Conservation (phyloP, 352 stramenopile species). For the Pythium myriotylum region DNA sequence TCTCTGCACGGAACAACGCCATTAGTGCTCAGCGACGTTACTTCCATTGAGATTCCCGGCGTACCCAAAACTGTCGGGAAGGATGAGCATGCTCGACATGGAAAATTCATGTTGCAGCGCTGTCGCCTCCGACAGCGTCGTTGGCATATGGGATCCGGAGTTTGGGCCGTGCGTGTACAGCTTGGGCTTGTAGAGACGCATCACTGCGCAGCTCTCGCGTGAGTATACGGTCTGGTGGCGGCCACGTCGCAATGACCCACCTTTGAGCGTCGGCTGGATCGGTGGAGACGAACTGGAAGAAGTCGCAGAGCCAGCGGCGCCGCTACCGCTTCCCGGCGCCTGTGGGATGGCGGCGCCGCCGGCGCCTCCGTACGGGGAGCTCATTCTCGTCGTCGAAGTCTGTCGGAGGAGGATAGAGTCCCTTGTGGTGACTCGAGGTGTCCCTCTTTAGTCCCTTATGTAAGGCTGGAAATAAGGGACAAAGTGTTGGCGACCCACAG, state of each 20-base stretch:
- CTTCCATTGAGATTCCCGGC: too few relatives aligned
- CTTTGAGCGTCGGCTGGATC: conserved; percentile 82
- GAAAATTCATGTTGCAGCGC: conserved; percentile 78
- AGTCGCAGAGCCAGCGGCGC: not conserved
- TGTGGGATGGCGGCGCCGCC: conserved; percentile 17
- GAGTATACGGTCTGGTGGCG: not conserved
- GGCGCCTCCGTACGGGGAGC: conserved; percentile 21
- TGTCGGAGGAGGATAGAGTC: not conserved
- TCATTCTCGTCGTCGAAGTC: conserved; percentile 22
- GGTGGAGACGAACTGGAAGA: conserved; percentile 11
- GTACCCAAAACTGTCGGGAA: conserved; percentile 91
- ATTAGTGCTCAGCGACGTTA: too few relatives aligned
- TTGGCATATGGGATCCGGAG: conserved; percentile 65
- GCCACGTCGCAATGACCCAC: too few relatives aligned
- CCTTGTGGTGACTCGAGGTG: conserved; percentile 13
- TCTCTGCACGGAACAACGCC: conserved; percentile 46
- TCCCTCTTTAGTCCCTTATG: conserved; percentile 12
- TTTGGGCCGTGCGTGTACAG: conserved; percentile 63
- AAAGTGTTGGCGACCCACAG: not conserved
- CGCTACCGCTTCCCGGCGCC: conserved; percentile 24
- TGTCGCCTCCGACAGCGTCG: conserved; percentile 45
- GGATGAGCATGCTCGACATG: conserved; percentile 88
- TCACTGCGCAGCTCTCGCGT: conserved; percentile 50
- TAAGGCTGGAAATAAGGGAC: not conserved
- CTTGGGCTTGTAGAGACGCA: conserved; percentile 91